A percentile compares a stretch with the other conserved stretches of the same genome.
Evolutionary conservation across 2,329 filamentous ascomycete species (phyloP).

Genomic region (Torrubiellomyces zombiae): DNA sequence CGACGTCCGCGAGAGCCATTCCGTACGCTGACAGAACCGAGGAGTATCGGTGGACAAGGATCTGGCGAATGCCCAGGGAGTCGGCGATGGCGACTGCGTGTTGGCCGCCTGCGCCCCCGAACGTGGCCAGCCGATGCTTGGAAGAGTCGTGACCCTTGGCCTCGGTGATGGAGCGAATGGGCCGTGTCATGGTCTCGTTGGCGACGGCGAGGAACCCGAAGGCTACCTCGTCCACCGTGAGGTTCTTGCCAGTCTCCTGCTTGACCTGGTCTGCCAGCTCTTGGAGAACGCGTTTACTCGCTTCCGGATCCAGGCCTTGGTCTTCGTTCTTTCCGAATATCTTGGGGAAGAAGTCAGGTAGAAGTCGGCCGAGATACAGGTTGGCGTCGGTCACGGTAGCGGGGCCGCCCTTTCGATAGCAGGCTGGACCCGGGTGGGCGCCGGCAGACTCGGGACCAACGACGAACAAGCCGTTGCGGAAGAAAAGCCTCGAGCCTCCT

Average conservation of each 20-base stretch:
- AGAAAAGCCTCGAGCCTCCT: conserved; percentile 54
- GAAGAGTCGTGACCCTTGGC: conserved; percentile 18
- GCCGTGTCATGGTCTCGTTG: conserved; percentile 18
- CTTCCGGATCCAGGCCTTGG: conserved; percentile 20
- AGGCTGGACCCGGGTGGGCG: conserved; percentile 55
- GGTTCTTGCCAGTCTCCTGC: conserved; percentile 9
- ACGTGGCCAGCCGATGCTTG: conserved; percentile 18
- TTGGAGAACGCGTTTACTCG: conserved; percentile 21
- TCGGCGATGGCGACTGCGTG: conserved; percentile 25
- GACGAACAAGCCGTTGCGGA: conserved; percentile 55
- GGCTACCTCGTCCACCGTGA: conserved; percentile 17
- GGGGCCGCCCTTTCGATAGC: conserved; percentile 56
- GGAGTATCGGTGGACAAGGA: conserved; percentile 27
- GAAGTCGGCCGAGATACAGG: conserved; percentile 43
- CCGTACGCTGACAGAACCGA: conserved; percentile 29
- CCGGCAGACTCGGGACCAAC: conserved; percentile 58
- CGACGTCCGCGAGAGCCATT: conserved; percentile 27
- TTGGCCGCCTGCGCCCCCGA: conserved; percentile 24
- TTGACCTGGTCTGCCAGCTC: conserved; percentile 27
- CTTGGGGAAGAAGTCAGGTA: conserved; percentile 51
- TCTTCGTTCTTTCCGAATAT: conserved; percentile 23
- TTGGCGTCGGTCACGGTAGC: conserved; percentile 60
- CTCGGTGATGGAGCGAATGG: conserved; percentile 18
- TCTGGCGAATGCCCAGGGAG: conserved; percentile 23
- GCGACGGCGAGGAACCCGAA: conserved; percentile 20